Evolutionary conservation across 2,329 filamentous ascomycete species (phyloP), one percentile per base, ranked within the genome.

Genomic region (Davidsoniella eucalypti): DNA sequence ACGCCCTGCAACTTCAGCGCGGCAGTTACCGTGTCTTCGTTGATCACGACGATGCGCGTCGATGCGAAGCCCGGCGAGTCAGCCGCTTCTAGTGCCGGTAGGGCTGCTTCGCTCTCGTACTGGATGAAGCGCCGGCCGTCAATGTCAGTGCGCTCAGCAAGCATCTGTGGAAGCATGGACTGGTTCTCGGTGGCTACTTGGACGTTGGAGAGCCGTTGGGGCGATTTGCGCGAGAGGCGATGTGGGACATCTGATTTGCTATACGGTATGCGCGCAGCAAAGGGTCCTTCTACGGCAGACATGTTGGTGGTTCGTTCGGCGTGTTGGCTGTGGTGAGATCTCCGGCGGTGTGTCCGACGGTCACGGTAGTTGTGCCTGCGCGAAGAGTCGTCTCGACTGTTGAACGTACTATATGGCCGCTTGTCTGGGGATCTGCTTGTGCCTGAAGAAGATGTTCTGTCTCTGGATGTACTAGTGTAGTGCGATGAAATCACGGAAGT

Each of bases 1-100:
- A 49, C 41, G 25, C 23, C 41, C 2, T 44, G 36, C n/a, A 50
- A 41, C 6, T 37, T 39, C 16, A 50, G 37, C 2, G 49, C 49
- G 4, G 49, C 40, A 12, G 42, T 45, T 10, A 50, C 39, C 4
- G 49, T 50, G 43, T 50, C 49, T 18, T 50, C 42, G 5, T 44
- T 40, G 18, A 29, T 38, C 4, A 50, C 49, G 5, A 21, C 17
- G 17, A 50, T 36, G 7, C 9, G 39, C 33, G 26, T 21, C 23
- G 42, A 14, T 25, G 33, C 6, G 33, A 44, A 46, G 1, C 41
- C n/a, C 1, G 42, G 36, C 12, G 12, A 4, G 21, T 44, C 25
- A 8, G 21, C 12, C 0, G 14, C 12, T 14, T 44, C 42, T 16
- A 44, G 23, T 12, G 42, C 10, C 2, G 42, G 42, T 8, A 44